Conservation (phyloP, 306 rosid genomes). For the Leucaena leucocephala region DNA sequence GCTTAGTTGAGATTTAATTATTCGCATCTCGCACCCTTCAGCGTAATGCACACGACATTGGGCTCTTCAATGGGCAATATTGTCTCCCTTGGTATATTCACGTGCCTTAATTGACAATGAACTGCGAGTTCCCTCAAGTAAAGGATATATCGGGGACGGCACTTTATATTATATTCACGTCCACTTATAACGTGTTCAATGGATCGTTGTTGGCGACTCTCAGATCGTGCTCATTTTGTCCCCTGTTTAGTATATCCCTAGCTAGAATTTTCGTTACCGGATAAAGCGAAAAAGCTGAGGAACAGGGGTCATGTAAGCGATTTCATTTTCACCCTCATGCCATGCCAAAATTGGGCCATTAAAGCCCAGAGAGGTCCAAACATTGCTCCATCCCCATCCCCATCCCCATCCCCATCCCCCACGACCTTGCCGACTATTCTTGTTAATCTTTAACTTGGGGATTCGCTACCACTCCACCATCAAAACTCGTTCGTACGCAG, state of each 20-base stretch:
- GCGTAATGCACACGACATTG: background rate
- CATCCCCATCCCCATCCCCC: conserved; percentile 35
- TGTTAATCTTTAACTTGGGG: background rate
- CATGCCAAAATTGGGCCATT: conserved; percentile 28
- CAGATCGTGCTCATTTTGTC: background rate
- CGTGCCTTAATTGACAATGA: background rate
- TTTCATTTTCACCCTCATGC: background rate
- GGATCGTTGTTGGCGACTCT: background rate
- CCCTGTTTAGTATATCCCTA: background rate
- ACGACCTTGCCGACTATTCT: background rate
- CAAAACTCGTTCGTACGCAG: no score
- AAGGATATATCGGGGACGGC: background rate
- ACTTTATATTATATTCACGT: background rate
- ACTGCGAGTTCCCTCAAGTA: background rate
- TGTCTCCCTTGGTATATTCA: background rate
- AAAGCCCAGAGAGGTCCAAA: conserved; percentile 39
- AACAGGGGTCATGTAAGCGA: background rate
- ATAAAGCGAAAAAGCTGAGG: background rate
- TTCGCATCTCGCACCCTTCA: background rate
- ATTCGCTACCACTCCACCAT: background rate
- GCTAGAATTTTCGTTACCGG: background rate
- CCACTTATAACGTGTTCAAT: background rate
- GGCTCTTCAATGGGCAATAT: background rate
- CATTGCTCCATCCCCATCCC: conserved; percentile 22
- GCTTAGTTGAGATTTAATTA: no score